phyloP scores from a whole-genome alignment of 2,329 filamentous ascomycete genomes.

The Sclerotinia glacialis region DNA sequence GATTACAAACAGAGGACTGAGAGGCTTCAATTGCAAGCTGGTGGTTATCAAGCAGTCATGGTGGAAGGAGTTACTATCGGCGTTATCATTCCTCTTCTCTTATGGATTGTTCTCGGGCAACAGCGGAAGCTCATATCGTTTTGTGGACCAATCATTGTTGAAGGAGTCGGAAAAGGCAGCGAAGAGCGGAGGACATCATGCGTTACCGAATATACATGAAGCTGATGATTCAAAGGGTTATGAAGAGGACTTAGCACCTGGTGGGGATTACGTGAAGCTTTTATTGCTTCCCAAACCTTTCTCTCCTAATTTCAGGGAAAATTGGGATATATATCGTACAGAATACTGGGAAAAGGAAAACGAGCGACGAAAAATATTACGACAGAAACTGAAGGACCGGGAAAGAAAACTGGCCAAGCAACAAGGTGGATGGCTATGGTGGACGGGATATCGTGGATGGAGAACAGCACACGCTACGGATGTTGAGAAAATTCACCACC shows the following conservation, averaged over 20 bases:
- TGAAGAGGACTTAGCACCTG: constrained; percentile 86
- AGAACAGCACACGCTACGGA: constrained; percentile 37
- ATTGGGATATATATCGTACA: constrained; percentile 91
- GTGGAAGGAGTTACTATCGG: constrained; percentile 74
- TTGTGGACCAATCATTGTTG: constrained; percentile 64
- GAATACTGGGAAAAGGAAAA: constrained; percentile 99
- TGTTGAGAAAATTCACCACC: constrained; percentile 37
- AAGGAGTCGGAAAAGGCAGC: constrained; percentile 60
- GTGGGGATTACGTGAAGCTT: constrained; percentile 88
- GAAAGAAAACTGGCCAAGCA: constrained; percentile 66
- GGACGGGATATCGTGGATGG: constrained; percentile 69
- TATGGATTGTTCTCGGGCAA: constrained; percentile 68
- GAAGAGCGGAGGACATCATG: constrained; percentile 44
- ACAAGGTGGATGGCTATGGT: constrained; percentile 77
- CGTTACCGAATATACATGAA: constrained; percentile 45
- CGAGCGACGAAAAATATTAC: constrained; percentile 73
- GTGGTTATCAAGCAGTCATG: constrained; percentile 81
- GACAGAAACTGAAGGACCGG: constrained; percentile 64
- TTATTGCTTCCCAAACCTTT: constrained; percentile 92
- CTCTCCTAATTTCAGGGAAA: constrained; percentile 88
- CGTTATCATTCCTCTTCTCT: constrained; percentile 73
- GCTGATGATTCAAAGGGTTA: constrained; percentile 65
- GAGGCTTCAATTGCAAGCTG: constrained; percentile 94
- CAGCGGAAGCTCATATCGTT: constrained; percentile 69
- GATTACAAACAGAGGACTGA: constrained; percentile 82